Conservation (phyloP, 2,329 filamentous ascomycete species). For the Clathrospora elynae region DNA sequence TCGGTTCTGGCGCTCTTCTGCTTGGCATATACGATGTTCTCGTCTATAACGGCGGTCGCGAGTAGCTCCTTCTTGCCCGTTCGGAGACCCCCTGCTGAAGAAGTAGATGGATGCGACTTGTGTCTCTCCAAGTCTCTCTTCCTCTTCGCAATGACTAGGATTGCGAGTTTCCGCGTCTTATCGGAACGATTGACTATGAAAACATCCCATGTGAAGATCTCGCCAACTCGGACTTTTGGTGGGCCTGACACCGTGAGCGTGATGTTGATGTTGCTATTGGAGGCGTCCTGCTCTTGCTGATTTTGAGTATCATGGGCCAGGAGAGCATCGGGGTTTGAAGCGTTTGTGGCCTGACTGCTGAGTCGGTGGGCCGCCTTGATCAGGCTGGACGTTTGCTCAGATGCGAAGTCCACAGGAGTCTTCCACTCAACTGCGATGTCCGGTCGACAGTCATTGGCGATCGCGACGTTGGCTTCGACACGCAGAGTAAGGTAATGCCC, state of each 20-base stretch:
- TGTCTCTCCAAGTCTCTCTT: constrained; percentile 57
- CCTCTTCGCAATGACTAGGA: constrained; percentile 70
- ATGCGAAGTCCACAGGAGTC: constrained; percentile 70
- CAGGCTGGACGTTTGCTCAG: constrained; percentile 49
- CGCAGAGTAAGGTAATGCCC: constrained; percentile 59
- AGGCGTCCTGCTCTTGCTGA: constrained; percentile 21
- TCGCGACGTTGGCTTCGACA: constrained; percentile 64
- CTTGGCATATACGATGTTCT: constrained; percentile 72
- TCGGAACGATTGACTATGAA: constrained; percentile 75
- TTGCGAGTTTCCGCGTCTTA: constrained; percentile 68
- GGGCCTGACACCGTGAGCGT: constrained; percentile 76
- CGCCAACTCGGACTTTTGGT: constrained; percentile 63
- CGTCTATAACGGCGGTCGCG: constrained; percentile 72
- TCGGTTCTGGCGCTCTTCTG: constrained; percentile 69
- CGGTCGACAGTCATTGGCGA: constrained; percentile 64
- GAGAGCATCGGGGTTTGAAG: constrained; percentile 37
- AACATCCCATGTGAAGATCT: constrained; percentile 73
- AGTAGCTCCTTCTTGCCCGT: constrained; percentile 47
- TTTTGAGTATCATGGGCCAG: constrained; percentile 29
- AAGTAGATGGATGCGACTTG: constrained; percentile 50
- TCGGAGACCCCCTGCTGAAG: constrained; percentile 45
- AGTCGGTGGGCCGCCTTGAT: constrained; percentile 39
- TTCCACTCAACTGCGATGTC: constrained; percentile 69
- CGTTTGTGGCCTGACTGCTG: constrained; percentile 33
- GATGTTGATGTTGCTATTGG: constrained; percentile 65